Evolutionary conservation across 2,329 filamentous ascomycete genomes (phyloP), one percentile per base, ranked within the genome.

Genomic region (Fusarium brachygibbosum): DNA sequence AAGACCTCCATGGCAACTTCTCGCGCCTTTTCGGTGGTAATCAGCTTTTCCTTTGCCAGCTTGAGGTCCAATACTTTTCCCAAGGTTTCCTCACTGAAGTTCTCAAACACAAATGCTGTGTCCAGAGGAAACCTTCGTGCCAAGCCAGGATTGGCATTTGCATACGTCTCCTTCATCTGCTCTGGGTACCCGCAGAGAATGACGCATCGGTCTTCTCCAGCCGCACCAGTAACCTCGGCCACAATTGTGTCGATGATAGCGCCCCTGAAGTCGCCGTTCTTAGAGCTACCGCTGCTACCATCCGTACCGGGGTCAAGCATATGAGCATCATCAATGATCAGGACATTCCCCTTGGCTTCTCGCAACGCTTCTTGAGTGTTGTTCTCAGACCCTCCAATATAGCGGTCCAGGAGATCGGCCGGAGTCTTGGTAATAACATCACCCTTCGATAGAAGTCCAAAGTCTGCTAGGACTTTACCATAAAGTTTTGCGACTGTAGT

Each of bases 261-360:
- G 0, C 82, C 85, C 71, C 88, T 90, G 78, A 81, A 93, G 54
- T 74, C 73, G 6, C 74, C 74, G 50, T 76, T 74, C 0, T 80
- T 77, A 13, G 80, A 81, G 29, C 64, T 66, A 8, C 63, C 64
- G 13, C 71, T 72, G 1, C 74, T 77, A 11, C 76, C 62, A 14
- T 66, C 77, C 2, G 63, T 69, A 16, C 82, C 82, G 2, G 79
- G 77, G 52, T 84, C 86, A 0, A 94, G 83, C 71, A 88, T 88
- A 69, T 94, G 93, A 0, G 91, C 91, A 74, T 94, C 91, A 63
- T 94, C 92, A 14, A 94, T 93, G 35, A 94, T 87, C 0, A 94
- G 82, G 2, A 94, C 89, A 71, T 93, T 94, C 1, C 92, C 92
- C 3, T 85, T 70, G 0, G 90, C 88, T 0, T 87, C 81, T 2